phyloP scores from a whole-genome alignment of 164 flowering plant genomes.

The Chimonanthus praecox region DNA sequence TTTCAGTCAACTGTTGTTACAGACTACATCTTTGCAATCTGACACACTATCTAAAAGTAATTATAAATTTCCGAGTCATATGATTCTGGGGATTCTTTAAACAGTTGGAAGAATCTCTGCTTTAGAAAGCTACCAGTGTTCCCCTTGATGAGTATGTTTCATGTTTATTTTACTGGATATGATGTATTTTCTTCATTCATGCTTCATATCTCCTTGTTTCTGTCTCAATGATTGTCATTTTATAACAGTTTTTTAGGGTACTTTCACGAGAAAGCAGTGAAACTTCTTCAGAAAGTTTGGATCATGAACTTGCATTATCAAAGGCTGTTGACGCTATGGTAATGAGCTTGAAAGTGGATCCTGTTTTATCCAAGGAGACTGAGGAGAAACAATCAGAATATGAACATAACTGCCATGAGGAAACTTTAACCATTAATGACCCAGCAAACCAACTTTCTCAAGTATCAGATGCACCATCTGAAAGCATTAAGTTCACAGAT shows the following conservation, averaged over 20 bases:
- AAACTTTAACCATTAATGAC: slow-evolving; percentile 26
- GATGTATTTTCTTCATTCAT: not conserved
- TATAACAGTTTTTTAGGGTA: slow-evolving; percentile 61
- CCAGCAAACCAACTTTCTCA: slow-evolving; percentile 27
- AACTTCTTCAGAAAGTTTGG: slow-evolving; percentile 43
- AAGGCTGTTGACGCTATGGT: slow-evolving; percentile 70
- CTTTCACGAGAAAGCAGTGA: slow-evolving; percentile 61
- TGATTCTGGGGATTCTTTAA: not conserved
- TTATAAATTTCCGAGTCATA: not conserved
- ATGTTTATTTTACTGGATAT: not conserved
- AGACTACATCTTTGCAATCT: too few relatives aligned
- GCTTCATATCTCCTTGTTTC: not conserved
- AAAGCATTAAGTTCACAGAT: slow-evolving; percentile 12
- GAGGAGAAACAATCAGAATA: slow-evolving; percentile 51
- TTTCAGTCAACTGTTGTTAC: too few relatives aligned
- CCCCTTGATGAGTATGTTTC: not conserved
- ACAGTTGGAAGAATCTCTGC: not conserved
- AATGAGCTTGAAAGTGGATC: slow-evolving; percentile 39
- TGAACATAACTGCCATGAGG: slow-evolving; percentile 53
- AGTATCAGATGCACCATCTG: slow-evolving; percentile 15
- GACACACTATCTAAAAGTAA: too few relatives aligned
- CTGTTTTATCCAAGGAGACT: slow-evolving; percentile 33
- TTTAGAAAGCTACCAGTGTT: not conserved
- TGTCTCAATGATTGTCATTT: not conserved
- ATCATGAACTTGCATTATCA: slow-evolving; percentile 57